Base-by-base conservation (phyloP, 1,139 yeast species). In the Taphrina deformans region DNA sequence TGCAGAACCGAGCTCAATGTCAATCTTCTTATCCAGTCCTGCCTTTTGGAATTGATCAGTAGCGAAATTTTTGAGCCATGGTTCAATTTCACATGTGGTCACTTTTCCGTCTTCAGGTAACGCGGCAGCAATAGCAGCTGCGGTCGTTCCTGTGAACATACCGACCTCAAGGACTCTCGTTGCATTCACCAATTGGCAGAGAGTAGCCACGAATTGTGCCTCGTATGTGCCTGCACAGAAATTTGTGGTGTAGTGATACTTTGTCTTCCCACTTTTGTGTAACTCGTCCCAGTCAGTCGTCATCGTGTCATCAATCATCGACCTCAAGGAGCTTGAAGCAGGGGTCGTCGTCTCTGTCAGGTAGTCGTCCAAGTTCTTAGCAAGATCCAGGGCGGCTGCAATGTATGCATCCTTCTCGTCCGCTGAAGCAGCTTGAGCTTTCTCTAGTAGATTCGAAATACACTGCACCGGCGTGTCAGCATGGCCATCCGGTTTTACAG, bases 221-320 rank as follows among this genome's bases (percentile, higher is more conserved):
- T 61, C 65, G 23, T 48, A 61, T 5, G 65, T 61, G 18, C 65
- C 65, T n/a, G 65, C 65, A 33, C 65, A 61, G 27, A 61, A 61
- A n/a, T 61, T 61, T 23, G 59, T 40, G 44, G 59, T 61, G 33
- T 61, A 61, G 26, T 61, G 55, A 46, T 27, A 61, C 38, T 61
- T 40, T 10, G 65, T 61, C 53, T 61, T 44, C 38, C 65, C 65
- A 12, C 51, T 38, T 14, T 29, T 26, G 27, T 61, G 65, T 24
- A 53, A 31, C 12, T 44, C 65, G 31, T 61, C 59, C 65, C 65
- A 61, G 48, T 61, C 65, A 14, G 55, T 52, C 46, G 14, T 38
- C 52, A 61, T 29, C 33, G 65, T 61, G 5, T 44, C 65, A 33
- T 61, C 65, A 44, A 61, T 53, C 65, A 61, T 61, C 14, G 41